Evolutionary conservation across 306 rosid species (phyloP).

Genomic region (Cucurbita pepo): DNA sequence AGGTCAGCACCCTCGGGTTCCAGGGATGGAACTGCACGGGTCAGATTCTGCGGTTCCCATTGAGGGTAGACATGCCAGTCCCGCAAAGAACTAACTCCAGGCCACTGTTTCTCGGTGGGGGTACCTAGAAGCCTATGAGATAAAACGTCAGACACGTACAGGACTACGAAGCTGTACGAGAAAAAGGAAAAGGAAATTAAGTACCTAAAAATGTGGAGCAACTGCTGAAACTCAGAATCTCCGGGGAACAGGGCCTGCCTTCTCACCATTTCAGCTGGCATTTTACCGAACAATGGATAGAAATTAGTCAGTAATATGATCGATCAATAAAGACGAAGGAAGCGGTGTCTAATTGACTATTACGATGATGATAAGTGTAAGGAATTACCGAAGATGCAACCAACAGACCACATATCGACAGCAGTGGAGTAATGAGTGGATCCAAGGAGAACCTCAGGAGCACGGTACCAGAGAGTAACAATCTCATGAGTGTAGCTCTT

Average conservation of each 20-base stretch:
- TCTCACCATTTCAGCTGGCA: constrained; percentile 74
- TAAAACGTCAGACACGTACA: not conserved
- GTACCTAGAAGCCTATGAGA: constrained; percentile 64
- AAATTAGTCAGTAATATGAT: not conserved
- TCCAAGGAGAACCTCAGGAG: constrained; percentile 88
- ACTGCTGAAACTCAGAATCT: constrained; percentile 88
- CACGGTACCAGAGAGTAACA: constrained; percentile 92
- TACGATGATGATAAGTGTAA: not conserved
- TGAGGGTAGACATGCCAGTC: constrained; percentile 92
- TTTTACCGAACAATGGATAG: not conserved
- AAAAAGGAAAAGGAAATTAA: not conserved
- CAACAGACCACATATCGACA: constrained; percentile 96
- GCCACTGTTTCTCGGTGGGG: constrained; percentile 75
- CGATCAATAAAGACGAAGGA: not conserved
- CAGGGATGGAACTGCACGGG: constrained; percentile 59
- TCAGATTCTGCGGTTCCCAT: constrained; percentile 70
- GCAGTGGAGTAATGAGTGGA: constrained; percentile 81
- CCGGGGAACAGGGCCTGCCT: constrained; percentile 85
- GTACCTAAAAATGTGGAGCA: constrained; percentile 79
- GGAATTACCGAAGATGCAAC: constrained; percentile 63
- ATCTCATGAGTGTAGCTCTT: constrained; percentile 95
- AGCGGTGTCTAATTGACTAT: not conserved
- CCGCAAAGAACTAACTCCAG: constrained; percentile 65
- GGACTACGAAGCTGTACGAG: not conserved
- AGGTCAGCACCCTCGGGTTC: constrained; percentile 77